phyloP scores from a whole-genome alignment of 2,329 filamentous ascomycete genomes.

The Coniochaeta ligniaria region DNA sequence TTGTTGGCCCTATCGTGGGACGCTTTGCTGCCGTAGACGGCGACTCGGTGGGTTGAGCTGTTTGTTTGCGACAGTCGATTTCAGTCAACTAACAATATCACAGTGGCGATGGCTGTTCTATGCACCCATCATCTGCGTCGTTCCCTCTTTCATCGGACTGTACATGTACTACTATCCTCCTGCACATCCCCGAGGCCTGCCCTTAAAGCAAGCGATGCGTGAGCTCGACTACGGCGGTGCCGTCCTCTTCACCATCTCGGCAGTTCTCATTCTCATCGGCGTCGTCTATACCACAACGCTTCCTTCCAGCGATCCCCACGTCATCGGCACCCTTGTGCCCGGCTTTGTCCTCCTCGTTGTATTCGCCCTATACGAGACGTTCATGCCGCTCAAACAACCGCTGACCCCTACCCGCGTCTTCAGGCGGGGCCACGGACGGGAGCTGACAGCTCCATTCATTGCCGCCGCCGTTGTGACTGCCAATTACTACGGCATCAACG shows the following conservation, averaged over 20 bases:
- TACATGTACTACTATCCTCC: slow-evolving; percentile 27
- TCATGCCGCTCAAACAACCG: slow-evolving; percentile 25
- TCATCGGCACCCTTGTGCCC: slow-evolving; percentile 26
- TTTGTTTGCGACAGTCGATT: background rate
- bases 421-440: slow-evolving; percentile 30
- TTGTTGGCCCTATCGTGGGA: slow-evolving; percentile 36
- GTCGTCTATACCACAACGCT: slow-evolving; percentile 30
- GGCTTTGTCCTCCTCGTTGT: slow-evolving; percentile 24
- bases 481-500: slow-evolving; percentile 7
- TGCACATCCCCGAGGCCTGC: slow-evolving; percentile 23
- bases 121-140: slow-evolving; percentile 30
- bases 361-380: slow-evolving; percentile 32
- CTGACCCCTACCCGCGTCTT: slow-evolving; percentile 38
- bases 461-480: slow-evolving; percentile 4
- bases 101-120: slow-evolving; percentile 39
- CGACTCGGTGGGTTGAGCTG: slow-evolving; percentile 13
- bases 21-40: slow-evolving; percentile 29
- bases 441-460: slow-evolving; percentile 7
- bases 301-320: slow-evolving; percentile 24
- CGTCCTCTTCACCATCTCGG: slow-evolving; percentile 26
- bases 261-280: slow-evolving; percentile 28
- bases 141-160: slow-evolving; percentile 34
- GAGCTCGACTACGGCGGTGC: slow-evolving; percentile 31
- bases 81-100: background rate
- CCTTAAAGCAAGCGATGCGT: slow-evolving; percentile 23